A percentile compares a stretch with the other conserved stretches of the same genome.
These are phyloP conservation scores for Candida boleticola DNA, from an alignment of 805 yeast species.

Conservation along the genomic window DNA sequence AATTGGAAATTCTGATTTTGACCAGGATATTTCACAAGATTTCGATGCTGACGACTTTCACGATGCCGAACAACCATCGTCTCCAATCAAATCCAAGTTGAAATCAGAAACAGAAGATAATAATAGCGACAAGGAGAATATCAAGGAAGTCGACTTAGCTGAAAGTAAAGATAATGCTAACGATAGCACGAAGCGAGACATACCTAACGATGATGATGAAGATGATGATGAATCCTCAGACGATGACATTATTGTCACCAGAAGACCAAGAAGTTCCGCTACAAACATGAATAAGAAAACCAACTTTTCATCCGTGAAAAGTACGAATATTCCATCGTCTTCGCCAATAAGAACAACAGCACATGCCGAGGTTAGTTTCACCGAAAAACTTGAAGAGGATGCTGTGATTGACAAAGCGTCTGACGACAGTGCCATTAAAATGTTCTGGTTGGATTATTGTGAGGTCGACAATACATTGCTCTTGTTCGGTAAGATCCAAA, in stretches of 20 bases:
- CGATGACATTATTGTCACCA: conserved; percentile 55
- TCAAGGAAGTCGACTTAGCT: conserved; percentile 5
- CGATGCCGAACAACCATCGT: conserved; percentile 25
- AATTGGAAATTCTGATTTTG: background rate
- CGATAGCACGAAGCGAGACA: background rate
- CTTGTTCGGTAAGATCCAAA: conserved; percentile 76
- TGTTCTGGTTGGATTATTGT: conserved; percentile 89
- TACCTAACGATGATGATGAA: conserved; percentile 6
- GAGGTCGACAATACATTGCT: conserved; percentile 70
- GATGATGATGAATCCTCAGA: conserved; percentile 47
- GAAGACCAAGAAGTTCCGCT: conserved; percentile 49
- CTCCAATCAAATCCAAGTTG: conserved; percentile 29
- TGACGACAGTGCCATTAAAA: conserved; percentile 50
- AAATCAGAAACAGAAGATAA: conserved; percentile 3
- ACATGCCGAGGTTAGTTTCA: conserved; percentile 21
- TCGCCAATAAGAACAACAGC: conserved; percentile 19
- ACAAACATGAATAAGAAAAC: conserved; percentile 38
- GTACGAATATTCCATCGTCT: conserved; percentile 20
- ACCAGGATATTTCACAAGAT: background rate
- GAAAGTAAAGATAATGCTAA: background rate
- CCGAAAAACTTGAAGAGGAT: conserved; percentile 32
- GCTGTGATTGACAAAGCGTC: conserved; percentile 19
- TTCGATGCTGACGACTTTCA: background rate
- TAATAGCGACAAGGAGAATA: conserved; percentile 4
- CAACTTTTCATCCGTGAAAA: conserved; percentile 40